Evolutionary conservation across 202 grass and related monocot species (phyloP), one percentile per base, ranked within the genome.

Genomic region (Schoenoplectus tabernaemontani): DNA sequence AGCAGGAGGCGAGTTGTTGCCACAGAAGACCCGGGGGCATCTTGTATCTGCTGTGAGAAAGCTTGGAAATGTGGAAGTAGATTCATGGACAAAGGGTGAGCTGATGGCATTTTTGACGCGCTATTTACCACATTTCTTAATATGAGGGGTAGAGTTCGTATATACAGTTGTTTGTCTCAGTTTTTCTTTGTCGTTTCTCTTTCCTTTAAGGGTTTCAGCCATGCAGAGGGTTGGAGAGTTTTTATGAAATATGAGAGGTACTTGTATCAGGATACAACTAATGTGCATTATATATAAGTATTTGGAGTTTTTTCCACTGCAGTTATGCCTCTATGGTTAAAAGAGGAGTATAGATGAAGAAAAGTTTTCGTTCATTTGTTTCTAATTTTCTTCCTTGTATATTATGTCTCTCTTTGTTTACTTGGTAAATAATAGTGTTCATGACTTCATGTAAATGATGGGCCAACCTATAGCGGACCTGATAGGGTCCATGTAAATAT

Each of bases 1-100:
- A 0, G 59, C 78, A 0, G 77, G 59, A 0, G 88, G 84, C 28
- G 68, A 60, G 64, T 20, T 96, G 81, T 66, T 96, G 47, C 90
- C 93, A 1, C 90, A 96, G 36, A 88, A 85, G 13, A 84, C 87
- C 76, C 84, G 90, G 71, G 90, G 93, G 16, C 86, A 84, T 84
- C 84, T 96, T 51, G 38, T 92, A 16, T 85, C 84, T 30, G 93
- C 88, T 2, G 66, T 88, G 10, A 74, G 32, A 15, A 86, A 82
- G n/a, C 84, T 96, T 7, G 84, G 88, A 5, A 81, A 83, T 65
- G 77, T n/a, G 41, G 57, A 64, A 37, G 58, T 13, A 22, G 79
- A 78, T 58, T 83, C 41, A 74, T 85, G 90, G 71, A 80, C 74
- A 20, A 87, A 84, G 36, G 78, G 57, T 33, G 84, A 92, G 34